Evolutionary conservation across 2,329 filamentous ascomycete genomes (phyloP), one percentile per base, ranked within the genome.

Genomic region (Apiospora koreana): DNA sequence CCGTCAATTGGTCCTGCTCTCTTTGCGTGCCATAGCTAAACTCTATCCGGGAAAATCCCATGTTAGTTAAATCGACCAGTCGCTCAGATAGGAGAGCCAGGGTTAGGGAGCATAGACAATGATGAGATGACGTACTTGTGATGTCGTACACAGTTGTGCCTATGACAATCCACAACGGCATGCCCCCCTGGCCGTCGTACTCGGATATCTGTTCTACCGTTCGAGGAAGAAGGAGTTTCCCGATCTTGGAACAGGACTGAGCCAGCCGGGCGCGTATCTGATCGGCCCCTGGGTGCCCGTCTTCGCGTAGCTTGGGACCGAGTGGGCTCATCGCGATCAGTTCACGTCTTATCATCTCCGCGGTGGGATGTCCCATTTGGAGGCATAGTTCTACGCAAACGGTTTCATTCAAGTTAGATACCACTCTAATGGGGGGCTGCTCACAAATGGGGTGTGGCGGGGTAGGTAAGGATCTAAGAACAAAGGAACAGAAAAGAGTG

Each of bases 91-190:
- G 18, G 2, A 41, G 43, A 64, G 28, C 41, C 28, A 31, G 43
- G 3, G 12, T 54, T 3, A 21, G 16, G 38, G 31, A 3, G 18
- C 6, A 8, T 38, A 38, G 9, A 38, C 2, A 35, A 62, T 9
- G 21, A 38, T 21, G 8, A 21, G n/a, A 70, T 16, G 14, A 43
- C 73, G 64, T 58, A 68, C 74, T 62, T 35, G 74, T 72, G n/a
- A 76, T 71, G 28, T 75, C 50, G 28, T 72, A 76, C 0, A 73
- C 67, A 23, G 46, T 42, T 10, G 28, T 35, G n/a, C 71, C 66
- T 35, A 72, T 69, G 23, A 35, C 43, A 9, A 72, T 43, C 71
- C 71, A 72, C 31, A 68, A 21, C 10, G 69, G 71, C 69, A 70
- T 70, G 2, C 69, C 71, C 23, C 50, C 35, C 31, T 43, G 23